Conservation (phyloP, 140 eudicot genomes). For the Eryngium alpinum region DNA sequence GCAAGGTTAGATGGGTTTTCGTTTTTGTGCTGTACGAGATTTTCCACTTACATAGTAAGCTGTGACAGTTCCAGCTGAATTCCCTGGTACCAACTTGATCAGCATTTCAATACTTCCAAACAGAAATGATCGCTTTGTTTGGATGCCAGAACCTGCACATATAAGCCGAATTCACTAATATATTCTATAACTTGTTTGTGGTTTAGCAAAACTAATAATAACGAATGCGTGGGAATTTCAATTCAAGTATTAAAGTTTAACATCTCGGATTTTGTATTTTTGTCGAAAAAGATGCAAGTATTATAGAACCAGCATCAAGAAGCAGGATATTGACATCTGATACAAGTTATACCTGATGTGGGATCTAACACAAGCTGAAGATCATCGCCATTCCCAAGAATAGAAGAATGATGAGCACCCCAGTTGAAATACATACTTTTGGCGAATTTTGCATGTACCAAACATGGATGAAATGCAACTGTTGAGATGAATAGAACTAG, state of each 20-base stretch:
- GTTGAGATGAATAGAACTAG: constrained; percentile 30
- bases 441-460: constrained; percentile 27
- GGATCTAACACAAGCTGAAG: constrained; percentile 44
- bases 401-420: constrained; percentile 51
- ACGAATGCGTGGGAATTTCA: neutral
- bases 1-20: neutral
- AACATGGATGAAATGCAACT: constrained; percentile 26
- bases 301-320: neutral
- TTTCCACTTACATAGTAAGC: constrained; percentile 52
- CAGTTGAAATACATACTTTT: constrained; percentile 51
- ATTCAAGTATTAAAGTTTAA: no score
- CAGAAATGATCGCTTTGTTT: constrained; percentile 43
- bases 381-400: constrained; percentile 44
- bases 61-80: constrained; percentile 73
- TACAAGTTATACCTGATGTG: constrained; percentile 35
- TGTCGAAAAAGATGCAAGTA: neutral
- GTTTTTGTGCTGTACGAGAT: neutral
- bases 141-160: constrained; percentile 54
- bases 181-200: neutral
- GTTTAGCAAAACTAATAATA: neutral
- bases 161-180: neutral
- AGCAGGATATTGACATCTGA: neutral
- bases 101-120: constrained; percentile 63
- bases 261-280: no score
- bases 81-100: constrained; percentile 55